Evolutionary conservation across 345 rosid species (phyloP).

Genomic region (Lumnitzera racemosa): DNA sequence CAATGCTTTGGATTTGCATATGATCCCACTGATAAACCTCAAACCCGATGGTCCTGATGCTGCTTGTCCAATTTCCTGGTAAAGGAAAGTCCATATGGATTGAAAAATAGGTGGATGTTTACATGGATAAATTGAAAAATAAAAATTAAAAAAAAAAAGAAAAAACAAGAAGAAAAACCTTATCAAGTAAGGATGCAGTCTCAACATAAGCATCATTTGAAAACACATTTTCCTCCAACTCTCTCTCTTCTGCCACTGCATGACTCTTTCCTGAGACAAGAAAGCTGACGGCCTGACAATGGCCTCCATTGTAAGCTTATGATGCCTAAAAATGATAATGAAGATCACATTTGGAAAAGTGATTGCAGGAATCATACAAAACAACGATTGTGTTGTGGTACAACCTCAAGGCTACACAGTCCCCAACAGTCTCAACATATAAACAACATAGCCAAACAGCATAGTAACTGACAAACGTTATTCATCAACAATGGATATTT

Average conservation of each 20-base stretch:
- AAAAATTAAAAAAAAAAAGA: constrained; percentile 1
- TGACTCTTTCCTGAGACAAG: constrained; percentile 72
- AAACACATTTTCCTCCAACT: constrained; percentile 64
- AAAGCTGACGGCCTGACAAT: constrained; percentile 70
- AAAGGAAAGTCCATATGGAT: constrained; percentile 17
- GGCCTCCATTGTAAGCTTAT: constrained; percentile 6
- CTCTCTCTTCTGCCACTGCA: constrained; percentile 55
- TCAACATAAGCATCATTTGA: constrained; percentile 44
- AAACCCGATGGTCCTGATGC: constrained; percentile 69
- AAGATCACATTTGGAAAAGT: neutral
- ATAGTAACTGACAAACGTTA: too few relatives aligned
- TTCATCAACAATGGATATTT: too few relatives aligned
- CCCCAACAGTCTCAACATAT: too few relatives aligned
- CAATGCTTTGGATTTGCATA: constrained; percentile 60
- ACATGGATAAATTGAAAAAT: constrained; percentile 1
- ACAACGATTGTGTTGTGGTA: too few relatives aligned
- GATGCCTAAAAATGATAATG: neutral
- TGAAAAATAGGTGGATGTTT: neutral
- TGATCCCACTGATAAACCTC: constrained; percentile 83
- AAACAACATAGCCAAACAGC: too few relatives aligned
- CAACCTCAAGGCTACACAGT: too few relatives aligned
- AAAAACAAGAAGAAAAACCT: constrained; percentile 34
- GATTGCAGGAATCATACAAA: too few relatives aligned
- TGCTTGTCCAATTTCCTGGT: constrained; percentile 56
- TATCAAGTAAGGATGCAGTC: constrained; percentile 62